Base-by-base conservation (phyloP, 1,284 basidiomycete species). In the Cryptococcus sp. region DNA sequence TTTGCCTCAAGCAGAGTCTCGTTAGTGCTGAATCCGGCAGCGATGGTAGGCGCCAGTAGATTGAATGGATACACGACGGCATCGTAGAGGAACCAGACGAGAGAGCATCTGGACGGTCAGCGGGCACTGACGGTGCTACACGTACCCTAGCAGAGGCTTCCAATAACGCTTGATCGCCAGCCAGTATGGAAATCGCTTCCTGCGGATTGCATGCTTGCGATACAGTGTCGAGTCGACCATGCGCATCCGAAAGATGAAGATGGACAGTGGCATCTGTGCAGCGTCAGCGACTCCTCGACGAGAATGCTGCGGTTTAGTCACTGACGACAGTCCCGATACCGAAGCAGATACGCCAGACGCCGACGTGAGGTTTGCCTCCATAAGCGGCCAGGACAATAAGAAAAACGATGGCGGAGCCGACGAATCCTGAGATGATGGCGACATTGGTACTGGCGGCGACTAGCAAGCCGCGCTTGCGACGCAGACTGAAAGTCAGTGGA, bases 391-490 rank as follows among this genome's bases (percentile, higher is more conserved):
- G 56, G 40, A 67, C 61, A 50, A 68, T 64, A 40, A 72, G 57
- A 41, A 61, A 45, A 29, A 62, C 52, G 52, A 59, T 54, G 22
- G 60, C 58, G 19, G 65, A 59, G 16, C 59, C 50, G 15, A 66
- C 65, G 44, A 66, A 59, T 6, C 62, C 62, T 25, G 53, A 41
- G 52, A 62, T 60, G 44, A 66, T 66, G 50, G 62, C 62, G 19
- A 57, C 52, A 52, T 88, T 88, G 17, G 87, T 89, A 62, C 86
- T 86, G 81, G 87, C 82, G 66, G 87, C 86, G 70, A 88, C 87
- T n/a, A 87, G 84, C 73, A 87, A 85, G 0, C 87, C 87, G 22
- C 88, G 82, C 48, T 81, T 76, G 65, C 82, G 81, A 16, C 64
- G 46, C 3, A 63, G 53, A 29, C 55, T 50, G 26, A 3, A 16